Conservation (phyloP, 768 basidiomycete species). For the Paxillus involutus region DNA sequence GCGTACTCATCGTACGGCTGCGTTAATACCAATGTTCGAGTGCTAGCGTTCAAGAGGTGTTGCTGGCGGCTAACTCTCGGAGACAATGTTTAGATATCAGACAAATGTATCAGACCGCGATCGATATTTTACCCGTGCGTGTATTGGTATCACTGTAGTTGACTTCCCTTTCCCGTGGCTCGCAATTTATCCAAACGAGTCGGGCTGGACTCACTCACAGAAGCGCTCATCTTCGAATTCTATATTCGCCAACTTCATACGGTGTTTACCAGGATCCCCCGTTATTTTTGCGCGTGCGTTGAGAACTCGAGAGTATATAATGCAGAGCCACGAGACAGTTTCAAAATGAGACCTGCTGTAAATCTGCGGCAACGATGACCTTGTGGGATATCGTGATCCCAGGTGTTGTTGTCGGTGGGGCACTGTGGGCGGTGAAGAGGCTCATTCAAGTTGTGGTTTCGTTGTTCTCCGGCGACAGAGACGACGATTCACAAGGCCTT, state of each 20-base stretch:
- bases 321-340: not conserved
- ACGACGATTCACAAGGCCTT: not conserved
- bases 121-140: not conserved
- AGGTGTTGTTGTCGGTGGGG: not conserved
- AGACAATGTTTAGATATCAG: not conserved
- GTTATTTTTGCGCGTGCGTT: not conserved
- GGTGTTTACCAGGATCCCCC: not conserved
- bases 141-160: not conserved
- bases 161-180: not conserved
- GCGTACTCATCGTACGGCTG: constrained; percentile 76
- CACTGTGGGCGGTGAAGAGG: not conserved
- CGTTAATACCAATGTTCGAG: constrained; percentile 7
- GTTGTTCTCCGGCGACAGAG: not conserved
- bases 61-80: not conserved
- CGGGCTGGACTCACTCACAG: not conserved
- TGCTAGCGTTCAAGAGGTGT: not conserved
- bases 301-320: not conserved
- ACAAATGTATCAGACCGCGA: not conserved
- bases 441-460: not conserved
- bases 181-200: too few relatives aligned
- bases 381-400: not conserved
- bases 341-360: too few relatives aligned
- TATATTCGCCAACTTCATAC: too few relatives aligned
- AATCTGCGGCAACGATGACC: too few relatives aligned
- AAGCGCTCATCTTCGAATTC: too few relatives aligned